phyloP scores from a whole-genome alignment of 2,329 filamentous ascomycete species.

The Penicillium sp. region DNA sequence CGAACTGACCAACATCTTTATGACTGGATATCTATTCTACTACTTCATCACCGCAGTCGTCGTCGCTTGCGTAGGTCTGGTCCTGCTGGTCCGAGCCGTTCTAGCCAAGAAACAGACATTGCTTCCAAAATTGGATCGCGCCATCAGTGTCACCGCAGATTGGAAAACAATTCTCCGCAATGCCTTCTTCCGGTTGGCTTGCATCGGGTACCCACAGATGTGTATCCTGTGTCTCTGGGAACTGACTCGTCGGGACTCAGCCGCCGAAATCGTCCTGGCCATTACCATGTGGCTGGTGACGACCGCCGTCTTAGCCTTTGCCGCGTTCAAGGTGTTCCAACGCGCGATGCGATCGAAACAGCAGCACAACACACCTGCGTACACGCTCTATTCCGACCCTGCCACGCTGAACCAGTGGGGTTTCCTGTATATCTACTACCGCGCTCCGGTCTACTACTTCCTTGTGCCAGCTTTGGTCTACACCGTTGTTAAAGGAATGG shows the following conservation, averaged over 20 bases:
- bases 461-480: slow-evolving; percentile 77
- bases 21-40: slow-evolving; percentile 89
- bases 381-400: slow-evolving; percentile 93
- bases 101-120: slow-evolving; percentile 67
- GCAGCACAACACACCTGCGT: slow-evolving; percentile 93
- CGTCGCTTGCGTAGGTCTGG: slow-evolving; percentile 55
- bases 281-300: slow-evolving; percentile 86
- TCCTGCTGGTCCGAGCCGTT: slow-evolving; percentile 79
- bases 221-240: slow-evolving; percentile 91
- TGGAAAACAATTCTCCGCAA: slow-evolving; percentile 93
- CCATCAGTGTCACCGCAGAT: slow-evolving; percentile 76
- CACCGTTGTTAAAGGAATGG: slow-evolving; percentile 78
- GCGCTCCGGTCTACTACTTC: slow-evolving; percentile 92
- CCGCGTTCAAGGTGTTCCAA: slow-evolving; percentile 81
- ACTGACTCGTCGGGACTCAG: slow-evolving; percentile 78
- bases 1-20: slow-evolving; percentile 86
- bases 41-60: slow-evolving; percentile 77
- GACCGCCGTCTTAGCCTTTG: slow-evolving; percentile 74
- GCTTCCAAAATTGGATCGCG: slow-evolving; percentile 69
- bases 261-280: slow-evolving; percentile 80
- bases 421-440: slow-evolving; percentile 95
- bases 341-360: slow-evolving; percentile 82
- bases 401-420: slow-evolving; percentile 95
- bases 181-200: slow-evolving; percentile 83
- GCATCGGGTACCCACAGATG: slow-evolving; percentile 91